Conservation (phyloP, 441 rosid genomes). For the Hura crepitans region DNA sequence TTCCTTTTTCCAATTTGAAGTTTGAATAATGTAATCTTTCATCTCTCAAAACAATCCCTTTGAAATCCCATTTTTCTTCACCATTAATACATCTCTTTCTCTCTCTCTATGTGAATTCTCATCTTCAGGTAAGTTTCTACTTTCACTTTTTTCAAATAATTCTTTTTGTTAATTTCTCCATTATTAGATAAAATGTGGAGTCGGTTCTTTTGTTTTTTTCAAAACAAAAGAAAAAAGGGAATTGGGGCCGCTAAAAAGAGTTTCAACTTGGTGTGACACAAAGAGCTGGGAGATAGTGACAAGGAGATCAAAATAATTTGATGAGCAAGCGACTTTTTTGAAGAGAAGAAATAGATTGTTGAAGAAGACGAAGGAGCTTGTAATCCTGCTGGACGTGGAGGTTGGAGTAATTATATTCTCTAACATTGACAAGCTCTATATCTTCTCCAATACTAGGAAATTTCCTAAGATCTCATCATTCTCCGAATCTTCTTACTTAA, state of each 20-base stretch:
- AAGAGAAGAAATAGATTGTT: slow-evolving; percentile 66
- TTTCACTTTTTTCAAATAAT: neutral
- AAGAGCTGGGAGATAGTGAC: slow-evolving; percentile 83
- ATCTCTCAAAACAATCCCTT: slow-evolving; percentile 32
- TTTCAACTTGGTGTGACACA: slow-evolving; percentile 34
- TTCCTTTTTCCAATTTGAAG: too few relatives aligned
- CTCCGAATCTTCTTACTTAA: neutral
- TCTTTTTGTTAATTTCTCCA: neutral
- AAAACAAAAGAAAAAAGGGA: neutral
- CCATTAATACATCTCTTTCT: slow-evolving; percentile 14
- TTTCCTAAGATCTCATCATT: slow-evolving; percentile 16
- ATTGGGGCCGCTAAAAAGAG: neutral
- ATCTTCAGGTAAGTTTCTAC: neutral
- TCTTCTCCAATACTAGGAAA: slow-evolving; percentile 65
- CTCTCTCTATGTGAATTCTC: slow-evolving; percentile 14
- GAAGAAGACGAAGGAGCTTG: slow-evolving; percentile 75
- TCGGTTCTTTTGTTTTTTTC: neutral
- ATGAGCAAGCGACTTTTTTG: slow-evolving; percentile 82
- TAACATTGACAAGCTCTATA: slow-evolving; percentile 69
- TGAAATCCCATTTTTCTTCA: slow-evolving; percentile 12
- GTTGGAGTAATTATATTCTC: slow-evolving; percentile 75
- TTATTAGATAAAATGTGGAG: neutral
- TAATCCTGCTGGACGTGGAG: slow-evolving; percentile 75
- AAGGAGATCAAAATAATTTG: slow-evolving; percentile 68
- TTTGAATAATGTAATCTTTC: too few relatives aligned